Evolutionary conservation across 2,329 filamentous ascomycete genomes (phyloP).

Genomic region (Zasmidium cellare): DNA sequence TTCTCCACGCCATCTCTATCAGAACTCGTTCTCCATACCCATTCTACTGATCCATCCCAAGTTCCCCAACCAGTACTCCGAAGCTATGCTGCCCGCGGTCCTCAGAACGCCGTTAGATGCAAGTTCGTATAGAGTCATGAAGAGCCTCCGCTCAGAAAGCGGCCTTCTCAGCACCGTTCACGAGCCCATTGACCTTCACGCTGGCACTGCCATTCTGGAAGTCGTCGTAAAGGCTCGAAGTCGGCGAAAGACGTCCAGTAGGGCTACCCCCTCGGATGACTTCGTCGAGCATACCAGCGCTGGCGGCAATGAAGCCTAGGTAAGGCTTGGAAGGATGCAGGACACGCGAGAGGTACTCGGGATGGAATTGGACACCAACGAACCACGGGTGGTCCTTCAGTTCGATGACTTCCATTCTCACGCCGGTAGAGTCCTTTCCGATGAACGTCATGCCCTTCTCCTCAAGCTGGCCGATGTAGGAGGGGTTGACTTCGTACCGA

Average conservation of each 20-base stretch:
- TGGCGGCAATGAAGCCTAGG: conserved; percentile 81
- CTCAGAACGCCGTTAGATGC: background rate
- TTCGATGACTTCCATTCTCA: conserved; percentile 82
- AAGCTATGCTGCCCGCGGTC: background rate
- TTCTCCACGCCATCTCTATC: background rate
- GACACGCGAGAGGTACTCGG: conserved; percentile 79
- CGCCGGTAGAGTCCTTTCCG: conserved; percentile 75
- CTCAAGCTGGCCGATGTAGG: conserved; percentile 68
- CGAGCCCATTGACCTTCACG: conserved; percentile 4
- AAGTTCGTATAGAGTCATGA: background rate
- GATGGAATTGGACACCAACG: conserved; percentile 85
- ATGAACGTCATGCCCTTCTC: conserved; percentile 71
- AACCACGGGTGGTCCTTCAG: conserved; percentile 81
- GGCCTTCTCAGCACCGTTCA: conserved; percentile 3
- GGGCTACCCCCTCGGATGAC: conserved; percentile 34
- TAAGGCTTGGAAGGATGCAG: conserved; percentile 73
- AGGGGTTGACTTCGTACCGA: conserved; percentile 87
- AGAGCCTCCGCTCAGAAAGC: background rate
- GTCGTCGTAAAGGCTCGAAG: conserved; percentile 11
- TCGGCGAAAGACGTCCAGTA: conserved; percentile 18
- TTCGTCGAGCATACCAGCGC: conserved; percentile 63
- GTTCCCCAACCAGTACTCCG: background rate
- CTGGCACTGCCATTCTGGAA: background rate
- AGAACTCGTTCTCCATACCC: too few relatives aligned
- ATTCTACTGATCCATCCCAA: background rate